Conservation (phyloP, 768 basidiomycete species). For the Tulasnella sp. region DNA sequence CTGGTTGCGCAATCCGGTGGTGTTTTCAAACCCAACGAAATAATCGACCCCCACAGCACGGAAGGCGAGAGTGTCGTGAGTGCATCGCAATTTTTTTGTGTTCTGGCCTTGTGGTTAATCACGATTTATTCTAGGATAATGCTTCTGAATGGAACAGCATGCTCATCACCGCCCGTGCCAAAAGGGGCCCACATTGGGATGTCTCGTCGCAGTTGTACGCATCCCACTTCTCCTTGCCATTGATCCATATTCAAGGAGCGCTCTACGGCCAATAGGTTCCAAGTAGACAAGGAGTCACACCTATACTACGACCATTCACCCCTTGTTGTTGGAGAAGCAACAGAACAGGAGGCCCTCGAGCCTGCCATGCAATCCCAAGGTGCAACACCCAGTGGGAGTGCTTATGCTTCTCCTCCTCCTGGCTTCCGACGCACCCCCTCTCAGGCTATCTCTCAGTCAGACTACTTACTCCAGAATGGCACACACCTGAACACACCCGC, state of each 20-base stretch:
- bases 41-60: constrained; percentile 8
- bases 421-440: not conserved
- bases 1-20: not conserved
- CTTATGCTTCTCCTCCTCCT: constrained; percentile 1
- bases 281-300: constrained; percentile 14
- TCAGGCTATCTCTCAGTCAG: not conserved
- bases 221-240: not conserved
- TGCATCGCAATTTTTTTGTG: not conserved
- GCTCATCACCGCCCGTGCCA: constrained; percentile 9
- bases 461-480: constrained; percentile 4
- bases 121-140: not conserved
- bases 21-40: not conserved
- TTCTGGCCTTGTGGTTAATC: not conserved
- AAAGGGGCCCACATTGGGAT: constrained; percentile 14
- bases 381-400: not conserved
- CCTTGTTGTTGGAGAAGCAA: constrained; percentile 6
- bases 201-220: constrained; percentile 11
- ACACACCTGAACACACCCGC: constrained; percentile 1
- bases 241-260: not conserved
- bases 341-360: not conserved
- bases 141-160: constrained; percentile 16
- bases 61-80: constrained; percentile 8
- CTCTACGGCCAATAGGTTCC: not conserved
- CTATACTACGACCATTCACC: constrained; percentile 7
- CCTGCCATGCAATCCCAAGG: constrained; percentile 4